Percentiles rank a stretch among this genome's conserved stretches.
Evolutionary conservation across 768 basidiomycete species (phyloP).

Genomic region (Russula griseocarnosa): DNA sequence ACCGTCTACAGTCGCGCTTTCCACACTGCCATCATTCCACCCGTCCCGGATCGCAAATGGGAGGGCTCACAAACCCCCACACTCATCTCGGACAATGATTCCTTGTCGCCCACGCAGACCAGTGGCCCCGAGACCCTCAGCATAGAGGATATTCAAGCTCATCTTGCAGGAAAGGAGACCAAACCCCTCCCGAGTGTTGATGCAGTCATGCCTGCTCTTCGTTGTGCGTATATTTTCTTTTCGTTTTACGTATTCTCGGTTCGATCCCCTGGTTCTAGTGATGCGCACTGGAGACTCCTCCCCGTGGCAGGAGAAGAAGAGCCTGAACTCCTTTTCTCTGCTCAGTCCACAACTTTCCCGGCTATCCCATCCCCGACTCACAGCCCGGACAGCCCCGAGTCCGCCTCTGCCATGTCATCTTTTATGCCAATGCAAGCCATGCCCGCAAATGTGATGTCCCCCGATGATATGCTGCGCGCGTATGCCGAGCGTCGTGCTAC

Average conservation of each 20-base stretch:
- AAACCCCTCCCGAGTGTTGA: conserved; percentile 44
- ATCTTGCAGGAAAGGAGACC: conserved; percentile 41
- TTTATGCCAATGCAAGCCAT: conserved; percentile 43
- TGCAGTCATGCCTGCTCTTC: conserved; percentile 66
- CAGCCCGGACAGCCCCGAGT: conserved; percentile 30
- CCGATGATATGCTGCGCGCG: conserved; percentile 74
- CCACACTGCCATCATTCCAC: conserved; percentile 41
- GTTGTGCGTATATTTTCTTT: conserved; percentile 43
- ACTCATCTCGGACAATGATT: conserved; percentile 20
- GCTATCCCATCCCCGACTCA: conserved; percentile 38
- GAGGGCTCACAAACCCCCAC: conserved; percentile 25
- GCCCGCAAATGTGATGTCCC: conserved; percentile 47
- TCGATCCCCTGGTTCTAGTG: conserved; percentile 41
- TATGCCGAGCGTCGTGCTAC: conserved; percentile 52
- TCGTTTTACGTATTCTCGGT: conserved; percentile 15
- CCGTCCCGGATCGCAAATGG: conserved; percentile 39
- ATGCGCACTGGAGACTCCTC: conserved; percentile 59
- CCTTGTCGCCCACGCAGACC: conserved; percentile 45
- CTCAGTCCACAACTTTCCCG: conserved; percentile 30
- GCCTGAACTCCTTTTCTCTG: conserved; percentile 46
- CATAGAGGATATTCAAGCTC: conserved; percentile 58
- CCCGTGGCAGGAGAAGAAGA: conserved; percentile 29
- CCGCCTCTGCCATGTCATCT: conserved; percentile 37
- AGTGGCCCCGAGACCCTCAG: conserved; percentile 44
- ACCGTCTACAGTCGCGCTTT: conserved; percentile 42